Base-by-base conservation (phyloP, 2,329 filamentous ascomycete genomes). In the Fusarium newnesense region DNA sequence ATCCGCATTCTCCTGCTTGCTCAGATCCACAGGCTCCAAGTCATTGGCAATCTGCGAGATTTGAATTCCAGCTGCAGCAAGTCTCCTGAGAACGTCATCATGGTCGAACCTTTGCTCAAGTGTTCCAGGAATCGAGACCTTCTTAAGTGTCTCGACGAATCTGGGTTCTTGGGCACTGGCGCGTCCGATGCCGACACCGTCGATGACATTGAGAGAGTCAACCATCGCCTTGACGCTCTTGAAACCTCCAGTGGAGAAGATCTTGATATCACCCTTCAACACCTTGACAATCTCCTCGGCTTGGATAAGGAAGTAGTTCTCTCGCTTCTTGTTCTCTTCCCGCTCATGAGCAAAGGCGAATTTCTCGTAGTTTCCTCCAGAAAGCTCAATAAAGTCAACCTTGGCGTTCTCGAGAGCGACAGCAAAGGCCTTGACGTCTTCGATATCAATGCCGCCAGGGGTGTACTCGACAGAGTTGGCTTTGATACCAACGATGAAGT, bases 281-380 rank as follows among this genome's bases (percentile, higher is more conserved):
- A 30, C 61, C 52, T 73, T 73, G 39, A 84, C 79, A 76, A 91
- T 85, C 69, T 80, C 74, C 68, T 89, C 84, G 1, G 88, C 88
- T 47, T 90, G 89, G 0, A 87, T 85, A 57, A 90, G 77, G 82
- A 90, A 90, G 82, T 89, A 90, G 13, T 86, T 84, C 75, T 89
- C 87, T 3, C 86, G 83, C 79, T 86, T 85, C 74, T 81, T 83
- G 19, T 86, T 90, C 39, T 83, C 85, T 39, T 89, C 87, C 64
- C 85, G 82, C 78, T 86, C 82, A 75, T 88, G 85, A 1, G 73
- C 75, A 69, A 89, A 88, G 0, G 84, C 87, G 2, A 87, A 76
- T 30, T 82, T 79, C 80, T 91, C 86, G 72, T 89, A 90, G 1
- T 88, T 91, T 4, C 89, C 89, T 37, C 89, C 89, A 0, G 82